Percentiles rank a stretch among this genome's conserved stretches.
These are phyloP conservation scores for Malassezia psittaci DNA, from an alignment of 1,284 basidiomycete species.

Conservation along the genomic window DNA sequence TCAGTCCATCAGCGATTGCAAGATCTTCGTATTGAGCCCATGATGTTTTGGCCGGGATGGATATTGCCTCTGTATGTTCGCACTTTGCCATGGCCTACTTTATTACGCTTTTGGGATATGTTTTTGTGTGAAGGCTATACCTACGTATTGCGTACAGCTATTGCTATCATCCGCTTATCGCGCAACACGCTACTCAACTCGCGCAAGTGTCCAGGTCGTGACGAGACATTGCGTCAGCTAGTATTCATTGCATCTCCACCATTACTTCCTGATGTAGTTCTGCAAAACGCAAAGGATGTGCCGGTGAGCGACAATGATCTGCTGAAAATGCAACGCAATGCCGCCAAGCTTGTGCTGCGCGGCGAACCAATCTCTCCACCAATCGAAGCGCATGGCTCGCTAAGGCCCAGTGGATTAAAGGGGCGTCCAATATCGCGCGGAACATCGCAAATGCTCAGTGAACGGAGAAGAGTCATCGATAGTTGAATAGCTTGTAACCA, in stretches of 20 bases:
- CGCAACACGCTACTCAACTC: slow-evolving; percentile 55
- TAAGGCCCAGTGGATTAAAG: neutral
- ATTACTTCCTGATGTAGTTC: slow-evolving; percentile 52
- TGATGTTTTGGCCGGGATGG: slow-evolving; percentile 45
- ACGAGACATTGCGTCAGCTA: slow-evolving; percentile 54
- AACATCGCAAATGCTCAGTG: slow-evolving; percentile 5
- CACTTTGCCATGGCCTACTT: slow-evolving; percentile 63
- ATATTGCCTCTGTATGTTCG: slow-evolving; percentile 59
- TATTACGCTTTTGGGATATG: slow-evolving; percentile 74
- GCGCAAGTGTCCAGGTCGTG: slow-evolving; percentile 51
- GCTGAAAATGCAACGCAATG: slow-evolving; percentile 8
- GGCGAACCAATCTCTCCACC: neutral
- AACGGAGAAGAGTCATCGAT: neutral
- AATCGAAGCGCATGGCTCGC: neutral
- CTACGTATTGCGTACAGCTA: slow-evolving; percentile 67
- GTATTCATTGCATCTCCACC: slow-evolving; percentile 50
- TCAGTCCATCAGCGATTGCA: slow-evolving; percentile 40
- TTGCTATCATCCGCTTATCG: slow-evolving; percentile 60
- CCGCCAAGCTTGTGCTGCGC: neutral
- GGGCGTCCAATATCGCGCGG: slow-evolving; percentile 11
- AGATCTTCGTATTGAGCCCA: slow-evolving; percentile 29
- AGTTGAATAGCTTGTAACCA: no score
- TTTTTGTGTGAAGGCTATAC: slow-evolving; percentile 65
- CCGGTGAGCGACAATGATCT: slow-evolving; percentile 13
- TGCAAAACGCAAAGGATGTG: slow-evolving; percentile 39